These are phyloP conservation scores for Fraxinus baroniana DNA, from an alignment of 305 asterid genomes.

Conservation along the genomic window DNA sequence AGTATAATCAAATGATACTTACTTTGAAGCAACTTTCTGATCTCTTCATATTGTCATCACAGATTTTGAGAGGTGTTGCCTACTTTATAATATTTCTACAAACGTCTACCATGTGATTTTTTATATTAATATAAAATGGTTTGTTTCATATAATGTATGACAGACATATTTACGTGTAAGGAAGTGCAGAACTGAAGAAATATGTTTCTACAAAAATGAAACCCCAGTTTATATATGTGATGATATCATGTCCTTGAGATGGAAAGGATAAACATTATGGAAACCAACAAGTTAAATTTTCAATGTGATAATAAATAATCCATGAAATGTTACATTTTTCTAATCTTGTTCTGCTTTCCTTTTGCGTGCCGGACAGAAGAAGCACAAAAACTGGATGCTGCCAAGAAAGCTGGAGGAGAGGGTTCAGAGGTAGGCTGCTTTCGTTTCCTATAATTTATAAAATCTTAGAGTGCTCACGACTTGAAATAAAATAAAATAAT, in stretches of 20 bases:
- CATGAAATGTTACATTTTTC: not conserved
- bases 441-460: not conserved
- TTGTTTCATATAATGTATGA: not conserved
- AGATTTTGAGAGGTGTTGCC: not conserved
- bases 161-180: not conserved
- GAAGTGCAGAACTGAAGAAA: not conserved
- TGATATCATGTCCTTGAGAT: not conserved
- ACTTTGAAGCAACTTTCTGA: not conserved
- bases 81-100: not conserved
- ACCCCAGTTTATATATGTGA: not conserved
- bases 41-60: not conserved
- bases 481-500: not conserved
- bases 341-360: not conserved
- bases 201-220: not conserved
- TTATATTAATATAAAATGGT: not conserved
- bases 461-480: not conserved
- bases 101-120: not conserved
- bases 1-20: not conserved
- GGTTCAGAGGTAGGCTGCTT: slow-evolving; percentile 54
- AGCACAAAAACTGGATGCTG: slow-evolving; percentile 49
- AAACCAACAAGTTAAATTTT: not conserved
- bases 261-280: not conserved
- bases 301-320: not conserved
- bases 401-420: slow-evolving; percentile 54
- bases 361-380: slow-evolving; percentile 44